phyloP scores from a whole-genome alignment of 148 eudicot species.

The Rhododendron ferrugineum region DNA sequence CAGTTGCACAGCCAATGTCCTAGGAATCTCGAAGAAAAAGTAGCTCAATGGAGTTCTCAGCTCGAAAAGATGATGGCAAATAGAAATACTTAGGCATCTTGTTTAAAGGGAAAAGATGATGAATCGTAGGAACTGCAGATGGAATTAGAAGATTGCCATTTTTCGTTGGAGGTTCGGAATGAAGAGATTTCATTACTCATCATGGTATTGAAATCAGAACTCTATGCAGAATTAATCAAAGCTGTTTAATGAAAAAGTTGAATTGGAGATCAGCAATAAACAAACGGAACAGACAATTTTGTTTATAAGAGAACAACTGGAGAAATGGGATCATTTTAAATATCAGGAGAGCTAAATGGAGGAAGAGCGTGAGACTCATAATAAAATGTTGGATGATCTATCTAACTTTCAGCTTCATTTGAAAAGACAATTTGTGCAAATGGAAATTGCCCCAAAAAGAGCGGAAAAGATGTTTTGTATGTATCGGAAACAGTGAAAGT shows the following conservation, averaged over 20 bases:
- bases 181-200: constrained; percentile 46
- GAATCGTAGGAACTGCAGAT: constrained; percentile 36
- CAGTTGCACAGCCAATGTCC: constrained; percentile 45
- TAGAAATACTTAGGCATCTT: constrained; percentile 27
- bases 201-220: constrained; percentile 51
- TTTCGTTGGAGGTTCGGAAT: constrained; percentile 27
- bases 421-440: constrained; percentile 38
- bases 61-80: constrained; percentile 41
- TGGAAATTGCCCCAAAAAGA: constrained; percentile 38
- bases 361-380: constrained; percentile 28
- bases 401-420: constrained; percentile 28
- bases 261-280: constrained; percentile 18
- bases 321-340: constrained; percentile 21
- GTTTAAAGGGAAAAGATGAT: constrained; percentile 37
- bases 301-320: constrained; percentile 20
- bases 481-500: constrained; percentile 16
- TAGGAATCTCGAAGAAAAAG: constrained; percentile 47
- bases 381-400: constrained; percentile 45
- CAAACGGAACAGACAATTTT: constrained; percentile 19
- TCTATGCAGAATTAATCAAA: constrained; percentile 36
- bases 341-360: constrained; percentile 28
- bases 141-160: constrained; percentile 50
- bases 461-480: no score
- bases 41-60: constrained; percentile 52
- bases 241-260: constrained; percentile 28